Evolutionary conservation across 2,329 filamentous ascomycete species (phyloP), one percentile per base, ranked within the genome.

Genomic region (Ceratocystis alfenasii): DNA sequence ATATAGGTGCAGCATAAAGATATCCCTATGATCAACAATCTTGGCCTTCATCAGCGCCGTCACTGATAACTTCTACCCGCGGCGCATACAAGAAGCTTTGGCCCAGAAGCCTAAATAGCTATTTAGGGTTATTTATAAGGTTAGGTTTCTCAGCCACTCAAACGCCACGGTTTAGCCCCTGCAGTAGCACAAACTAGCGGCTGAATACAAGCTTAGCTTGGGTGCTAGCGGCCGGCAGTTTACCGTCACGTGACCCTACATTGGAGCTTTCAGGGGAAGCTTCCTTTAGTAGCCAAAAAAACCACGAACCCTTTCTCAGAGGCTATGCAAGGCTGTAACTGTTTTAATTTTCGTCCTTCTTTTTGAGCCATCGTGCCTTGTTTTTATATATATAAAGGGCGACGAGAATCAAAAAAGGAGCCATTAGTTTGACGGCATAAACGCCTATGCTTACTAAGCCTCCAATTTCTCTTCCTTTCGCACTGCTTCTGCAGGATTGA

Each of bases 1-100:
- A 81, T 85, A 64, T 73, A 74, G 68, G 84, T 82, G 0, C 76
- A 78, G 68, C 76, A 81, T 0, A 83, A 83, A 44, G 83, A 86
- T 70, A 80, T 87, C 69, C 82, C 85, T 70, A 85, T 85, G 74
- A 81, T 86, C 75, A 86, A 86, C 76, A 87, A 87, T 73, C 75
- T 86, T 62, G 77, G 81, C 7, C 72, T 87, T 20, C 75, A 87
- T 48, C 84, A 87, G 72, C 79, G 83, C 33, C 81, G 84, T 8
- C 81, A 84, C 82, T 0, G 76, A 78, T 44, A 79, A 79, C 59
- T 83, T 78, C 70, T 84, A 83, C 70, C 81, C 82, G 5, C 76
- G 85, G 66, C 77, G 82, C n/a, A 3, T 12, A 41, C 12, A 41
- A 5, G 36, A 15, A 41, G 20, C 48, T 53, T 60, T 28, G 60